These are phyloP conservation scores for Ogataea methanolica DNA, from an alignment of 805 yeast genomes.

Conservation along the genomic window DNA sequence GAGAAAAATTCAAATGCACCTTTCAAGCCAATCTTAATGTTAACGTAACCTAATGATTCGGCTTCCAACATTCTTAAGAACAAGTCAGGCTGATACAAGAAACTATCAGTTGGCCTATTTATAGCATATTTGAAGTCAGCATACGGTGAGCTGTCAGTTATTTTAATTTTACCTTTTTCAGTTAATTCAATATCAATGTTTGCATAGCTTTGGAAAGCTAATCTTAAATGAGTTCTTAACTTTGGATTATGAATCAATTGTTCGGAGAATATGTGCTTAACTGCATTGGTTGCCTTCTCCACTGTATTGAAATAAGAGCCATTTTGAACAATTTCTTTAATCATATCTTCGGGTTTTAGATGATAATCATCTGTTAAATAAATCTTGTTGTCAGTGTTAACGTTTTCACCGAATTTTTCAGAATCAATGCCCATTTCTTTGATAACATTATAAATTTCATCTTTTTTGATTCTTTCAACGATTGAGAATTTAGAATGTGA, in stretches of 20 bases:
- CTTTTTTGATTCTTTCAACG: slow-evolving; percentile 63
- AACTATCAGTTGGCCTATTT: slow-evolving; percentile 72
- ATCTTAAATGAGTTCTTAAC: slow-evolving; percentile 65
- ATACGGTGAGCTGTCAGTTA: slow-evolving; percentile 75
- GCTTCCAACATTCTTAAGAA: slow-evolving; percentile 90
- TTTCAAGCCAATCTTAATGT: slow-evolving; percentile 56
- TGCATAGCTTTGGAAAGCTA: slow-evolving; percentile 59
- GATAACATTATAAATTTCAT: slow-evolving; percentile 62
- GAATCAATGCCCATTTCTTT: slow-evolving; percentile 74
- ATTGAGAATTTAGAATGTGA: slow-evolving; percentile 57
- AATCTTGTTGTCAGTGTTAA: slow-evolving; percentile 59
- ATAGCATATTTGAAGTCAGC: slow-evolving; percentile 89
- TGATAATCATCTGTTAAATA: slow-evolving; percentile 68
- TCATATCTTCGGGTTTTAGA: slow-evolving; percentile 55
- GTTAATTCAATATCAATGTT: slow-evolving; percentile 71
- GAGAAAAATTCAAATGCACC: slow-evolving; percentile 37
- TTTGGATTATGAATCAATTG: slow-evolving; percentile 78
- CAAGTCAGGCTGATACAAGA: slow-evolving; percentile 70
- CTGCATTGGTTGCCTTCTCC: slow-evolving; percentile 59
- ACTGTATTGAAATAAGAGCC: slow-evolving; percentile 50
- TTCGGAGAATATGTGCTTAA: slow-evolving; percentile 70
- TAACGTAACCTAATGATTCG: slow-evolving; percentile 70
- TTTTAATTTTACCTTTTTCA: slow-evolving; percentile 74
- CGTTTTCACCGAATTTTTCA: slow-evolving; percentile 77
- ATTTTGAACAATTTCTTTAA: slow-evolving; percentile 34